A percentile compares a stretch with the other conserved stretches of the same genome.
Evolutionary conservation across 176 grass and related monocot species (phyloP).

Genomic region (Melocanna baccifera): DNA sequence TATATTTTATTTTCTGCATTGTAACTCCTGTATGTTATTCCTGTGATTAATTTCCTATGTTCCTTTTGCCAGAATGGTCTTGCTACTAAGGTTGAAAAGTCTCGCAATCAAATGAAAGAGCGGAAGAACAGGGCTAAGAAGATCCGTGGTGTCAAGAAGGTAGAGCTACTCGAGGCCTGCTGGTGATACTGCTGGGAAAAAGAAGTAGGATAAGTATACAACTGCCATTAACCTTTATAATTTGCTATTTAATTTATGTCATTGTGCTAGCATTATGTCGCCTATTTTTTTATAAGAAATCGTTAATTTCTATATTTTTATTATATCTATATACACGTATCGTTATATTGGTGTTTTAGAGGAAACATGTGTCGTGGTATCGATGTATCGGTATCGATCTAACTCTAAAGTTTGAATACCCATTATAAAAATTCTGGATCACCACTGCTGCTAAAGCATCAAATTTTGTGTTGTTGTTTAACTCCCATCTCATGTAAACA

Average conservation of each 20-base stretch:
- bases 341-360: no score
- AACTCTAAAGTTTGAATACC: no score
- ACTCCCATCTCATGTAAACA: conserved; percentile 37
- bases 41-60: background rate
- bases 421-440: no score
- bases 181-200: conserved; percentile 57
- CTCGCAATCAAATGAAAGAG: conserved; percentile 81
- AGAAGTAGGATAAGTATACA: no score
- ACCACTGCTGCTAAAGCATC: background rate
- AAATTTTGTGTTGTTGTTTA: conserved; percentile 59
- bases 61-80: conserved; percentile 55
- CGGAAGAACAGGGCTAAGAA: conserved; percentile 80
- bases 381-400: no score
- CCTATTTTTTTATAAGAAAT: no score
- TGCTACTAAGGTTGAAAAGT: conserved; percentile 71
- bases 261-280: no score
- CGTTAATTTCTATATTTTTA: no score
- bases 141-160: conserved; percentile 74
- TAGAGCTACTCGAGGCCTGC: conserved; percentile 16
- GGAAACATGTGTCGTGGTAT: no score
- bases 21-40: background rate
- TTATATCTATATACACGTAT: no score
- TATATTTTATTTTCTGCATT: background rate
- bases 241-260: no score
- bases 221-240: no score